Evolutionary conservation across 495 filamentous ascomycete species (phyloP), one percentile per base, ranked within the genome.

Genomic region (Neurospora tetrasperma): DNA sequence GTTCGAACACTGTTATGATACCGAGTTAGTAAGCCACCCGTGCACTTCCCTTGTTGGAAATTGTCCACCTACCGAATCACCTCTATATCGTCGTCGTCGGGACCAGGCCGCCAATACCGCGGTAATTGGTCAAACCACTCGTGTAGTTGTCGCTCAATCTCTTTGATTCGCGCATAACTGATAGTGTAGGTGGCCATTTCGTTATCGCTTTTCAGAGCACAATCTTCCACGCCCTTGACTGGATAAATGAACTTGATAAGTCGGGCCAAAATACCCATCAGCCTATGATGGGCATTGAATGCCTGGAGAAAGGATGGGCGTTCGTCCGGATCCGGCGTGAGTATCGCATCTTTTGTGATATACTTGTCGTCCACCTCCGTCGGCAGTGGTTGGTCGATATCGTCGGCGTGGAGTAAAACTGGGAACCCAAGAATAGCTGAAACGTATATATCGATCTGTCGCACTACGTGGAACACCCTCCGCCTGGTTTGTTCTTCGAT

Each of bases 401-500:
- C 95, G 69, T 97, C 93, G 70, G 93, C 90, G 75, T 89, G 92
- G 46, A 98, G 85, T 79, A 94, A 91, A 71, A 92, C 85, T 2
- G 95, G 95, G 38, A 98, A 88, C 14, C 95, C 95, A 20, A 98
- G 84, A 69, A 97, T 83, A 7, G 94, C 94, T 70, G 93, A 94
- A 23, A 98, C 92, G 79, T 97, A 97, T 35, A 90, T 94, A 75
- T 98, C 95, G 91, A 98, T 92, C 76, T 96, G 96, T 42, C 94
- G 90, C 69, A 97, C 88, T 38, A 93, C 88, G 88, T 96, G 97
- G 77, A 98, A 98, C 62, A 95, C 87, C 27, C 95, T 88, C 77
- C 94, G 91, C 71, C 95, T 88, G 46, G 90, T 85, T 80, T 98
- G 93, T 70, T 90, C 87, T 78, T 98, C 94, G 73, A 98, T 90